These are phyloP conservation scores for Candida xiaguanensis DNA, from an alignment of 805 yeast species.

Conservation along the genomic window DNA sequence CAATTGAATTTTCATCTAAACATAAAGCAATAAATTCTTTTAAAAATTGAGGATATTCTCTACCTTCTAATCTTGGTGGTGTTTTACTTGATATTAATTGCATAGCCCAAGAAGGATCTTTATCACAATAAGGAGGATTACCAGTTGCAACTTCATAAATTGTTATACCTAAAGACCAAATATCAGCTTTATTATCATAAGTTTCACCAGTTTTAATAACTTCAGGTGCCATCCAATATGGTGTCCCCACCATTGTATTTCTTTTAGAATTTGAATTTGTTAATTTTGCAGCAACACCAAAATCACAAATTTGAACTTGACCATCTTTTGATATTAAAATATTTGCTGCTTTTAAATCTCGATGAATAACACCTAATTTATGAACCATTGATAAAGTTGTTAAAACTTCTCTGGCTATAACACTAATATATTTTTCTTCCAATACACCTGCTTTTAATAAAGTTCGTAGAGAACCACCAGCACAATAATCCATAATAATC, in stretches of 20 bases:
- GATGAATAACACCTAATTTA: slow-evolving; percentile 84
- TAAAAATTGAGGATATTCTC: slow-evolving; percentile 67
- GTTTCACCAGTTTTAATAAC: slow-evolving; percentile 88
- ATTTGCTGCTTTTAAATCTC: slow-evolving; percentile 97
- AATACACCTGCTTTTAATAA: slow-evolving; percentile 80
- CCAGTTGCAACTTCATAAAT: slow-evolving; percentile 94
- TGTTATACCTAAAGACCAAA: slow-evolving; percentile 96
- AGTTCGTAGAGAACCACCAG: slow-evolving; percentile 92
- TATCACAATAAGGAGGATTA: slow-evolving; percentile 94
- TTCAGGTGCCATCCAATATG: slow-evolving; percentile 99
- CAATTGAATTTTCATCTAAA: slow-evolving; percentile 89
- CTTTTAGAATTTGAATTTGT: slow-evolving; percentile 72
- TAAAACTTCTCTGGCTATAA: slow-evolving; percentile 80
- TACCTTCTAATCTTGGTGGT: slow-evolving; percentile 93
- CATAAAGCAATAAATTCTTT: slow-evolving; percentile 91
- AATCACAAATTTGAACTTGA: slow-evolving; percentile 87
- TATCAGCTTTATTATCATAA: slow-evolving; percentile 89
- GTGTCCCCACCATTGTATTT: slow-evolving; percentile 93
- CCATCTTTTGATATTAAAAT: slow-evolving; percentile 88
- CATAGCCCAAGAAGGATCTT: slow-evolving; percentile 93
- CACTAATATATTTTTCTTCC: slow-evolving; percentile 79
- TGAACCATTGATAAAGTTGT: slow-evolving; percentile 80
- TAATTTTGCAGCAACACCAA: slow-evolving; percentile 96
- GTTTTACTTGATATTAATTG: slow-evolving; percentile 87
- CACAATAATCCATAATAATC: slow-evolving; percentile 97